Conservation (phyloP, 2,329 filamentous ascomycete genomes). For the Sporothrix brasiliensis region DNA sequence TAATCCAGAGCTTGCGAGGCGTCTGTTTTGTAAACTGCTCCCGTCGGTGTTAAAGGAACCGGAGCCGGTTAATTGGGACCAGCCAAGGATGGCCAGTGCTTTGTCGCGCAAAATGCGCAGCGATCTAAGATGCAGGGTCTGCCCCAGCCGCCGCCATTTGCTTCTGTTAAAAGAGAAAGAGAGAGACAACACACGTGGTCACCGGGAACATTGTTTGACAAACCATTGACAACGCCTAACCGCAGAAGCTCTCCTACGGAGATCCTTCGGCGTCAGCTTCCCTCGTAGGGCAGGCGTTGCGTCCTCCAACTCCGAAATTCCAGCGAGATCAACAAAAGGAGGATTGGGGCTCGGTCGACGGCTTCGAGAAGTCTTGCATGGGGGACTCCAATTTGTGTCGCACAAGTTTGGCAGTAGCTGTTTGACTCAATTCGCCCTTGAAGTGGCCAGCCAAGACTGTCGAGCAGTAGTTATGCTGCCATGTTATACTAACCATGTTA, state of each 20-base stretch:
- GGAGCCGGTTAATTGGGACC: neutral
- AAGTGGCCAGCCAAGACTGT: neutral
- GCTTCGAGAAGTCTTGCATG: neutral
- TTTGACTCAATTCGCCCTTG: no score
- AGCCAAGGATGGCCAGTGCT: slow-evolving; percentile 9
- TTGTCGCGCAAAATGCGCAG: slow-evolving; percentile 7
- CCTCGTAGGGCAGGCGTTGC: slow-evolving; percentile 20
- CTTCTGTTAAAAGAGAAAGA: no score
- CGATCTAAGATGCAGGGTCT: neutral
- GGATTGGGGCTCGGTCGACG: neutral
- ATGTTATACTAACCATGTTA: neutral
- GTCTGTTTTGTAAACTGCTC: no score
- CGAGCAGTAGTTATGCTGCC: neutral
- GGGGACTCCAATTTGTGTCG: no score
- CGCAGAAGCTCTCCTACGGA: neutral
- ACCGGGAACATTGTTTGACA: neutral
- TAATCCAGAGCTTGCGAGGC: neutral
- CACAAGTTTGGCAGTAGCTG: no score
- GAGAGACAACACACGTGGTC: neutral
- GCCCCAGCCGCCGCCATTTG: neutral
- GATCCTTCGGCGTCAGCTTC: neutral
- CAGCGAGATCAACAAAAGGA: neutral
- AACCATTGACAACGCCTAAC: neutral
- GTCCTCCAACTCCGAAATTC: neutral
- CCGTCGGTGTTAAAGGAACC: neutral